Percentiles rank a stretch among this genome's conserved stretches.
These are phyloP conservation scores for Psophocarpus tetragonolobus DNA, from an alignment of 306 rosid genomes.

Conservation along the genomic window DNA sequence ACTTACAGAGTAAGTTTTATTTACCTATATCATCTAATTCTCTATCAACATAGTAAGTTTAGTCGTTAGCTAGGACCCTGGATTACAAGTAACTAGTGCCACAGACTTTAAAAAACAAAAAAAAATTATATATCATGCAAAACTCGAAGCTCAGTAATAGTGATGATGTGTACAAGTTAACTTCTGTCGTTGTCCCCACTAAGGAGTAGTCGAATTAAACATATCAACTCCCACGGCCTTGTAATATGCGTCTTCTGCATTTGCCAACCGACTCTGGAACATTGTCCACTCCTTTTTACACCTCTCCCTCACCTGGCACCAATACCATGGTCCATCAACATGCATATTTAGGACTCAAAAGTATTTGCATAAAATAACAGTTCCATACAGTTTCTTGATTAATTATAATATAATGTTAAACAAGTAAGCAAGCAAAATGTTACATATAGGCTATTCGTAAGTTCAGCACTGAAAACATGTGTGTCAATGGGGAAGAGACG, in stretches of 20 bases:
- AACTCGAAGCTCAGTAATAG: constrained; percentile 33
- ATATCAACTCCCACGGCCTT: constrained; percentile 56
- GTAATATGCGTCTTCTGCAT: constrained; percentile 76
- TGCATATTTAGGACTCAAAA: not conserved
- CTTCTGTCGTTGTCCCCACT: constrained; percentile 5
- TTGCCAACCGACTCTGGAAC: constrained; percentile 78
- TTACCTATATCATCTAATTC: constrained; percentile 14
- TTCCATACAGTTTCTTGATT: not conserved
- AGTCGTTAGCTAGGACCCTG: constrained; percentile 30
- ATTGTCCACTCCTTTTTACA: constrained; percentile 96
- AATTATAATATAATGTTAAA: not conserved
- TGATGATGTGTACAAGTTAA: constrained; percentile 33
- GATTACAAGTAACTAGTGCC: constrained; percentile 27
- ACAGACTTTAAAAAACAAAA: not conserved
- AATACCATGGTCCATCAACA: constrained; percentile 31
- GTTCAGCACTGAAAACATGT: too few species aligned
- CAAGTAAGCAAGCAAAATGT: constrained; percentile 12
- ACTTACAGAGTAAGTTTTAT: constrained; percentile 12
- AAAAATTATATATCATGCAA: not conserved
- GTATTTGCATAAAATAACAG: not conserved
- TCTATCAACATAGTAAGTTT: constrained; percentile 30
- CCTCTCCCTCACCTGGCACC: constrained; percentile 88
- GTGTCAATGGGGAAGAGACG: not conserved
- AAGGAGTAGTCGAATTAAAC: constrained; percentile 53
- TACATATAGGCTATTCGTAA: not conserved